These are phyloP conservation scores for Claviceps sp. DNA, from an alignment of 2,329 filamentous ascomycete species.

Conservation along the genomic window DNA sequence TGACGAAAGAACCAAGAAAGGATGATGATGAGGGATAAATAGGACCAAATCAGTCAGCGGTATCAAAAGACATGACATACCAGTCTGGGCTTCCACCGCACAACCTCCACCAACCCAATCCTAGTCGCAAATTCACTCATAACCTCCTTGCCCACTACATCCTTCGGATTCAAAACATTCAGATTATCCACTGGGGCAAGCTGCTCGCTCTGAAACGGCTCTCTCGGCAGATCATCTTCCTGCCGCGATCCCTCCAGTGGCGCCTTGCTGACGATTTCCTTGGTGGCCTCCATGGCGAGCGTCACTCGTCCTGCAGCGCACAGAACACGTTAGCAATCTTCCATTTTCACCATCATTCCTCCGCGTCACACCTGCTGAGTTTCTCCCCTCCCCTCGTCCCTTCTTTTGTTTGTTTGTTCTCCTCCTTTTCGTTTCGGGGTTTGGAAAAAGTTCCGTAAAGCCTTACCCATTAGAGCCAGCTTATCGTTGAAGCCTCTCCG, in stretches of 20 bases:
- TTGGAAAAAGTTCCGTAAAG: not conserved
- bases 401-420: too few relatives aligned
- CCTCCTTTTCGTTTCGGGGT: not conserved
- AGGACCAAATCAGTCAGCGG: too few relatives aligned
- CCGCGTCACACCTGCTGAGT: not conserved
- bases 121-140: conserved; percentile 54
- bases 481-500: conserved; percentile 88
- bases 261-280: conserved; percentile 22
- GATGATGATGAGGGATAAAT: too few relatives aligned
- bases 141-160: conserved; percentile 50
- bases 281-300: conserved; percentile 25
- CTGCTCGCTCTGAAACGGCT: conserved; percentile 56
- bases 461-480: conserved; percentile 71
- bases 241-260: conserved; percentile 13
- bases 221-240: conserved; percentile 40
- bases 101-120: conserved; percentile 58
- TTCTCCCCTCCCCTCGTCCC: not conserved
- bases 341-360: too few relatives aligned
- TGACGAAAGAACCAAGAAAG: too few relatives aligned
- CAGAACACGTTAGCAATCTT: not conserved
- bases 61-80: conserved; percentile 33
- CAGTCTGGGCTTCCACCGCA: conserved; percentile 79
- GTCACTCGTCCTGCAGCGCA: conserved; percentile 20
- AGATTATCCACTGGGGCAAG: conserved; percentile 65
- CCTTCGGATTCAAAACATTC: conserved; percentile 41